Evolutionary conservation across 768 basidiomycete species (phyloP), one percentile per base, ranked within the genome.

Genomic region (Podaxis carcinomalis): DNA sequence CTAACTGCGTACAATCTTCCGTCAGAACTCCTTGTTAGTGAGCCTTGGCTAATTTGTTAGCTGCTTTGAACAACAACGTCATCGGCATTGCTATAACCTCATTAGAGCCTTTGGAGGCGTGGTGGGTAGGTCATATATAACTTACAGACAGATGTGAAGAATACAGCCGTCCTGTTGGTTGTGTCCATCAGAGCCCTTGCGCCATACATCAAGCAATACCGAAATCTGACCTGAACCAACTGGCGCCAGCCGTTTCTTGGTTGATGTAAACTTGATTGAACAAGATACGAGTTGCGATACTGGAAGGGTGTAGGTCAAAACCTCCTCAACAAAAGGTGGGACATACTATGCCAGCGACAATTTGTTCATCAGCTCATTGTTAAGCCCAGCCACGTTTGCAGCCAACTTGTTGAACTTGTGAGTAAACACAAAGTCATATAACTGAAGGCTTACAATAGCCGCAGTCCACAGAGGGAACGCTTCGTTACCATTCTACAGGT

Each of bases 391-490:
- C 13, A 68, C 59, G 55, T 71, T 71, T 14, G 68, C 74, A 14
- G 69, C 74, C 27, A 76, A 62, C 72, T 74, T 51, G 47, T 32
- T 11, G 9, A 23, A 11, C 19, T 1, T 11, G 9, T 23, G 21
- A 49, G 25, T 27, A 11, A 49, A 14, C 11, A 27, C 47, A 49
- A 25, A 25, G 21, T n/a, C n/a, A 7, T 44, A 42, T 46, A 16
- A 36, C 27, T 9, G 25, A 9, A 44, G 2, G 62, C 68, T 62
- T 55, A 73, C 74, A 19, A 77, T 66, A 4, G 72, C 72, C 3
- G 70, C 74, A 37, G 66, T 67, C 76, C 73, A 78, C 25, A 76
- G 68, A 0, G 75, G 72, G 62, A 72, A 67, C 4, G 63, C 65
- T 59, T 77, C 75, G 25, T 68, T 71, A 5, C 75, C 75, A 44